A percentile compares a stretch with the other conserved stretches of the same genome.
Evolutionary conservation across 257 asterid species (phyloP).

Genomic region (Ocimum tenuiflorum): DNA sequence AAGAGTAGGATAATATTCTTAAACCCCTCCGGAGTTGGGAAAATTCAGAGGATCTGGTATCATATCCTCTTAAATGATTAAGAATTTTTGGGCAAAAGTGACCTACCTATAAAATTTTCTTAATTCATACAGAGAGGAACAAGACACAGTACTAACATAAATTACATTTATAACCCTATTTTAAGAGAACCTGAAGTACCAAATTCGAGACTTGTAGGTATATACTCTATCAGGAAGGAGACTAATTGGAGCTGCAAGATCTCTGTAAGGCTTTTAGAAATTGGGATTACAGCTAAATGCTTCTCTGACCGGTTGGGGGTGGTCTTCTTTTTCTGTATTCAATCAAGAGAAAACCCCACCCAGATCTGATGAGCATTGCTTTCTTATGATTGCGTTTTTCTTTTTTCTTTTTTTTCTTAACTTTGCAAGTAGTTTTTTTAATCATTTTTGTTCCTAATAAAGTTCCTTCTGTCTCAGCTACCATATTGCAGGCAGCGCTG

Average conservation of each 20-base stretch:
- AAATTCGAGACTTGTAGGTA: background rate
- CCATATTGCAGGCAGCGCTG: slow-evolving; percentile 83
- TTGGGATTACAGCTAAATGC: slow-evolving; percentile 2
- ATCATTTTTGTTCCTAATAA: slow-evolving; percentile 19
- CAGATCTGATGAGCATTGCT: no score
- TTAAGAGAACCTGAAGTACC: background rate
- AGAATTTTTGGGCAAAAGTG: background rate
- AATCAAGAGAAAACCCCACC: no score
- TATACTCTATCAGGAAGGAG: slow-evolving; percentile 7
- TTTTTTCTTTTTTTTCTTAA: background rate
- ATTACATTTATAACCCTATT: background rate
- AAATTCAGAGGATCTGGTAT: background rate
- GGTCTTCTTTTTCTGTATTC: no score
- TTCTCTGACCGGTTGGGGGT: background rate
- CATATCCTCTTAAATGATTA: background rate
- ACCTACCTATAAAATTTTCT: background rate
- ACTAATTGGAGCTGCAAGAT: slow-evolving; percentile 13
- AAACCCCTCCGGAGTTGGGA: background rate
- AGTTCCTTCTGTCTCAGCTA: slow-evolving; percentile 46
- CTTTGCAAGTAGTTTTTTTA: slow-evolving; percentile 3
- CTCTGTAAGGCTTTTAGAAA: background rate
- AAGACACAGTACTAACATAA: background rate
- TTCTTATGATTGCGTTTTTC: background rate
- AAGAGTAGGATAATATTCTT: background rate
- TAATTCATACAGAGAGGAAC: background rate